Base-by-base conservation (phyloP, 2,329 filamentous ascomycete genomes). In the Cercospora sp. region DNA sequence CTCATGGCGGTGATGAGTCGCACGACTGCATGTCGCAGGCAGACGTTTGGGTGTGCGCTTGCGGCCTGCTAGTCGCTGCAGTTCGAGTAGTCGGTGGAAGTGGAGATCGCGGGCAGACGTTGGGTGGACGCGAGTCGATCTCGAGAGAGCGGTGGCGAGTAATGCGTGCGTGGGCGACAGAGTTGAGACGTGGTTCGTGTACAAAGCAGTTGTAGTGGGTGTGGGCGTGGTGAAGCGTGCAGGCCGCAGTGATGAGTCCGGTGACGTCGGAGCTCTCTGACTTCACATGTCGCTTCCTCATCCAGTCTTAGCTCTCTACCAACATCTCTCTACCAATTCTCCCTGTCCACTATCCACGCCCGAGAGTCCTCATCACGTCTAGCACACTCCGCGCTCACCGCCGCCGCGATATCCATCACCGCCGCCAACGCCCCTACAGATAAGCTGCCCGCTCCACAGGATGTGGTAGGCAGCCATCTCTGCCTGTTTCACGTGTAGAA, bases 1-100 rank as follows among this genome's bases (percentile, higher is more conserved):
- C 66, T 67, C 66, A 67, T 67, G 66, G 61, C 58, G 66, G 66
- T 20, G 31, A 20, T 20, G 48, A 55, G 23, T 23, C 31, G 33
- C 62, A 39, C 45, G 45, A 33, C 62, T 64, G 62, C 62, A 64
- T 64, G 13, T 57, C 62, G 48, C 28, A 20, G 39, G 16, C 26
- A 20, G 8, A 28, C 20, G 36, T 63, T 33, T 28, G 23, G 45
- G n/a, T 30, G 36, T 31, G 42, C 42, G 28, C 42, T 63, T 51
- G 60, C 45, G 45, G 45, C 45, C 45, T 26, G 45, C 20, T 31
- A 48, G 60, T 23, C 45, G 51, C 28, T 63, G 16, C 16, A 63
- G 30, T 31, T 63, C 13, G 20, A 48, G 42, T 26, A 5, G 18
- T n/a, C 60, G 60, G 26, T n/a, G n/a, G 33, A n/a, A n/a, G 16